Conservation (phyloP, 139 green algal genomes). For the Ettlia oleoabundans region DNA sequence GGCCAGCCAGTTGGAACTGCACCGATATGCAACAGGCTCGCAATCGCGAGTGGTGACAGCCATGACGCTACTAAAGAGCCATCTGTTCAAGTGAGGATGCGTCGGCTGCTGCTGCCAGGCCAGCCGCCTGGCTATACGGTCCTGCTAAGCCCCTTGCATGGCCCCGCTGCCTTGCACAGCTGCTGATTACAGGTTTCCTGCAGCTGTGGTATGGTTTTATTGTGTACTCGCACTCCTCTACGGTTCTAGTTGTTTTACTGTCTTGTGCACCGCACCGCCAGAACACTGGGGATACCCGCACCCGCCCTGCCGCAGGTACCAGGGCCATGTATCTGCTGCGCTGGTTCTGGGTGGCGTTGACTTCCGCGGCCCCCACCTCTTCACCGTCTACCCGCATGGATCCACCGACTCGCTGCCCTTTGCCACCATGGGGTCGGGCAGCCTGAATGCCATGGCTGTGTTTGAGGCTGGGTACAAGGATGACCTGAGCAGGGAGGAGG, state of each 20-base stretch:
- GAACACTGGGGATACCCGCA: too few relatives aligned
- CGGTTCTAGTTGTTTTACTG: too few relatives aligned
- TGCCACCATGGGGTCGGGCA: slow-evolving; percentile 96
- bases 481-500: slow-evolving; percentile 86
- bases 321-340: slow-evolving; percentile 95
- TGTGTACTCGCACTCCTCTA: background rate
- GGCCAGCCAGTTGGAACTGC: slow-evolving; percentile 87
- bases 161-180: too few relatives aligned
- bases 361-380: slow-evolving; percentile 93
- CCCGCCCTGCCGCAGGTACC: slow-evolving; percentile 73
- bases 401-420: slow-evolving; percentile 97
- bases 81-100: slow-evolving; percentile 90
- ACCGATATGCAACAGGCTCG: slow-evolving; percentile 87
- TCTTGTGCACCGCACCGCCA: too few relatives aligned
- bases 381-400: slow-evolving; percentile 98
- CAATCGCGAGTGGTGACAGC: slow-evolving; percentile 89
- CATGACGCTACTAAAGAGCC: slow-evolving; percentile 95
- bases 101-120: background rate
- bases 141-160: too few relatives aligned
- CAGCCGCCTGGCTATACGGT: too few relatives aligned
- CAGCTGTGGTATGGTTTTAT: background rate
- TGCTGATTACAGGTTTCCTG: too few relatives aligned
- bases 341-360: slow-evolving; percentile 97
- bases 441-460: slow-evolving; percentile 97
- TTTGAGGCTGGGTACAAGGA: slow-evolving; percentile 98